Conservation (phyloP, 495 filamentous ascomycete genomes). For the Lindgomyces ingoldianus region DNA sequence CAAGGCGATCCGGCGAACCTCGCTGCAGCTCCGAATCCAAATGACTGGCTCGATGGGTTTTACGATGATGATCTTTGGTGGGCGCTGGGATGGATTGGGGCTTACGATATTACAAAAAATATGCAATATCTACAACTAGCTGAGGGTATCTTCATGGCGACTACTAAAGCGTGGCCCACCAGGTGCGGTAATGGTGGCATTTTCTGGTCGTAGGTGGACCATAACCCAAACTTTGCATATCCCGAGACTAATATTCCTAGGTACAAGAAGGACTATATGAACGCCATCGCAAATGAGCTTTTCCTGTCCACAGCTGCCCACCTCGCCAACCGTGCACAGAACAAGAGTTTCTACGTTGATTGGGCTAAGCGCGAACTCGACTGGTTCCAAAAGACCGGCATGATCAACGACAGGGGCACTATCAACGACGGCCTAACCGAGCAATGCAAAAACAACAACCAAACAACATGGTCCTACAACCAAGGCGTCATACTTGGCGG, state of each 20-base stretch:
- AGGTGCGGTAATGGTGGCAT: slow-evolving; percentile 59
- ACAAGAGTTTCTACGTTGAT: slow-evolving; percentile 56
- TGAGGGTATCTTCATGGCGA: slow-evolving; percentile 61
- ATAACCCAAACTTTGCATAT: not conserved
- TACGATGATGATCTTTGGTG: slow-evolving; percentile 48
- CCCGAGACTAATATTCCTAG: slow-evolving; percentile 34
- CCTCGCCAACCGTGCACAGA: slow-evolving; percentile 63
- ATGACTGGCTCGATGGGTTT: slow-evolving; percentile 41
- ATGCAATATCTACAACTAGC: slow-evolving; percentile 46
- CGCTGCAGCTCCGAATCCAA: slow-evolving; percentile 12
- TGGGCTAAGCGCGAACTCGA: slow-evolving; percentile 61
- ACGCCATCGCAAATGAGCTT: slow-evolving; percentile 76
- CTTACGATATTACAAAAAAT: slow-evolving; percentile 41
- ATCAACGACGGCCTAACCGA: slow-evolving; percentile 71
- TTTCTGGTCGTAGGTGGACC: slow-evolving; percentile 57
- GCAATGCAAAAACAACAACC: slow-evolving; percentile 66
- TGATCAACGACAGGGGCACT: slow-evolving; percentile 64
- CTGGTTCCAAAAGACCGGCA: slow-evolving; percentile 66
- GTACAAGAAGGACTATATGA: slow-evolving; percentile 60
- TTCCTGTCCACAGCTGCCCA: slow-evolving; percentile 69
- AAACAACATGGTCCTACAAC: slow-evolving; percentile 61
- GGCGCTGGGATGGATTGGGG: slow-evolving; percentile 42
- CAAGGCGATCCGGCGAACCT: not conserved
- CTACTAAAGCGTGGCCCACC: slow-evolving; percentile 47
- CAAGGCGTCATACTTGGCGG: slow-evolving; percentile 79